phyloP scores from a whole-genome alignment of 495 filamentous ascomycete genomes.

The Geopyxis carbonaria region DNA sequence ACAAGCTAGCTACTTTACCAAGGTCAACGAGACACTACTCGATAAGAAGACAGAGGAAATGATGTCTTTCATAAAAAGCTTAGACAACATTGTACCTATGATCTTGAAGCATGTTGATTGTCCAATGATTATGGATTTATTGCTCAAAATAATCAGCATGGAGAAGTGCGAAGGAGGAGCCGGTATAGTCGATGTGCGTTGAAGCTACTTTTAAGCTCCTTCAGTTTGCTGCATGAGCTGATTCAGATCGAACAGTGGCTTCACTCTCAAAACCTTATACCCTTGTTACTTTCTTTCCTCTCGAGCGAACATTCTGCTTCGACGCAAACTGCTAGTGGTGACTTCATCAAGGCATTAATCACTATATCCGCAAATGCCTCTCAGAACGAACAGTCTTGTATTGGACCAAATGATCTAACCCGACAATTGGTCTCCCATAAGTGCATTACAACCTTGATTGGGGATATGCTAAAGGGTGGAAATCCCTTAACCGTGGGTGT shows the following conservation, averaged over 20 bases:
- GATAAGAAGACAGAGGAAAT: slow-evolving; percentile 97
- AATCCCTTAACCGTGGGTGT: slow-evolving; percentile 94
- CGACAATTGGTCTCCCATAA: slow-evolving; percentile 81
- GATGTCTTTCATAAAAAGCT: slow-evolving; percentile 67
- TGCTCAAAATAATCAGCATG: slow-evolving; percentile 92
- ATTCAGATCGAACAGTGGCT: slow-evolving; percentile 49
- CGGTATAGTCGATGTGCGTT: slow-evolving; percentile 81
- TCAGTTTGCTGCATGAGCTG: no score
- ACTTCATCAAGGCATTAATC: slow-evolving; percentile 97
- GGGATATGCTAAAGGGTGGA: slow-evolving; percentile 82
- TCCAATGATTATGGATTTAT: slow-evolving; percentile 95
- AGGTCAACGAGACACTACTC: slow-evolving; percentile 88
- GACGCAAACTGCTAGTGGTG: slow-evolving; percentile 89
- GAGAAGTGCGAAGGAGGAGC: slow-evolving; percentile 83
- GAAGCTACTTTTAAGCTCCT: not conserved
- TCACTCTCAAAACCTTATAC: slow-evolving; percentile 78
- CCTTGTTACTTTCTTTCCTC: slow-evolving; percentile 70
- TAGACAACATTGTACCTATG: slow-evolving; percentile 62
- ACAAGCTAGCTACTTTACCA: slow-evolving; percentile 95
- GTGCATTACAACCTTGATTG: slow-evolving; percentile 66
- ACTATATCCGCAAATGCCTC: slow-evolving; percentile 97
- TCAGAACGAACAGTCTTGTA: slow-evolving; percentile 92
- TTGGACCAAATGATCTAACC: slow-evolving; percentile 92
- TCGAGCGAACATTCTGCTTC: slow-evolving; percentile 63
- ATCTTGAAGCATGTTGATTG: slow-evolving; percentile 92